Evolutionary conservation across 2,329 filamentous ascomycete species (phyloP).

Genomic region (Venturia pyrina): DNA sequence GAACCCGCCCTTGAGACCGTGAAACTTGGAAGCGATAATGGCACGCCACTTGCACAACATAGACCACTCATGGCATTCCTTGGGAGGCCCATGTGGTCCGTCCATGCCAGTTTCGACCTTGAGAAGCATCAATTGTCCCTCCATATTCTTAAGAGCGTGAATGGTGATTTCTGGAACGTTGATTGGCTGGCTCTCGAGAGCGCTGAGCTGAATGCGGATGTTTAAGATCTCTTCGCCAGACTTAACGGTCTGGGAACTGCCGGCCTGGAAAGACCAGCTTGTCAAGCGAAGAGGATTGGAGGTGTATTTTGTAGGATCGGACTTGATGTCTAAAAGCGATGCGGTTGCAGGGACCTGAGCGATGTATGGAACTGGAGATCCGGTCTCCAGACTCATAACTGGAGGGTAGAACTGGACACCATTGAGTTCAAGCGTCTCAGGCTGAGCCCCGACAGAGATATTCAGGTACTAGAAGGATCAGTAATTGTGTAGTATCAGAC

Average conservation of each 20-base stretch:
- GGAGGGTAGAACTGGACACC: constrained; percentile 30
- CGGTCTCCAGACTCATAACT: constrained; percentile 3
- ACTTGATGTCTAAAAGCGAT: constrained; percentile 14
- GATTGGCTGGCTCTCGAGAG: constrained; percentile 24
- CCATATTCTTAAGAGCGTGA: constrained; percentile 27
- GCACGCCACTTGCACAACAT: constrained; percentile 33
- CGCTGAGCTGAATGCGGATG: constrained; percentile 27
- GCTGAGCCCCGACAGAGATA: constrained; percentile 24
- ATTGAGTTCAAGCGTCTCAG: constrained; percentile 25
- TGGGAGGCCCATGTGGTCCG: background rate
- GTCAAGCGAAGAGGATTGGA: constrained; percentile 22
- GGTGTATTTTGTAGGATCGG: constrained; percentile 14
- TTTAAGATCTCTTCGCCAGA: constrained; percentile 28
- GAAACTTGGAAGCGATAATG: constrained; percentile 24
- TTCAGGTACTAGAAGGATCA: constrained; percentile 19
- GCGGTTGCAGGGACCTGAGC: constrained; percentile 22
- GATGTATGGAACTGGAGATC: constrained; percentile 14
- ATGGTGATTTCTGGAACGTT: constrained; percentile 25
- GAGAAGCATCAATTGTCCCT: constrained; percentile 28
- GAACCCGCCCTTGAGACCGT: constrained; percentile 7
- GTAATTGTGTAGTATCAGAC: constrained; percentile 13
- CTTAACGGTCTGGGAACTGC: constrained; percentile 25
- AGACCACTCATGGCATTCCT: constrained; percentile 22
- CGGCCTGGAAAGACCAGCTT: constrained; percentile 24
- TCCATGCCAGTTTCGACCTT: constrained; percentile 21